Evolutionary conservation across 2,329 filamentous ascomycete species (phyloP), one percentile per base, ranked within the genome.

Genomic region (Talaromyces sp.): DNA sequence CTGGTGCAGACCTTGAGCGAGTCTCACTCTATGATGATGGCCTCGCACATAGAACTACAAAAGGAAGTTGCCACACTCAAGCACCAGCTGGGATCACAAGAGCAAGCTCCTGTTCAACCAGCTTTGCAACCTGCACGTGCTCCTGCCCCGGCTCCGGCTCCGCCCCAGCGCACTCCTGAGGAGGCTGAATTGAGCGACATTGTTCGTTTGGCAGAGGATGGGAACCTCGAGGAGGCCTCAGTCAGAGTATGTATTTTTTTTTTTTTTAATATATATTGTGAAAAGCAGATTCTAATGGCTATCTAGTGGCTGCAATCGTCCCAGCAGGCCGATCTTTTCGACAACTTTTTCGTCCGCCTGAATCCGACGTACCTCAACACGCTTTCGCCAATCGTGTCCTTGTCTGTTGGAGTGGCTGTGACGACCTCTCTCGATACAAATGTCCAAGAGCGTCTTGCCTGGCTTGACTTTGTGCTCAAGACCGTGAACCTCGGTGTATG

Each of bases 331-430:
- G 80, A 83, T 53, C 76, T 88, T n/a, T 88, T 88, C 69, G 84
- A 87, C 70, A 78, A 81, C 30, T 77, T 87, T 57, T 88, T 88
- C 68, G 78, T 84, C 25, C 81, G 79, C 59, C 78, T 83, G 66
- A 82, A 84, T 63, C 85, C 85, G 0, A 72, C 75, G 9, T 88
- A 85, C 70, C 75, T 88, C 27, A 75, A 75, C 19, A 75, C 78
- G 44, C 78, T 88, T 19, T 81, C 83, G 32, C 81, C 84, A 1
- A 79, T 88, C 47, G 80, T 88, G 39, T 78, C 81, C 27, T 79
- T 88, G 49, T 87, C 85, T 2, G 84, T 87, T 28, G 84, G 83
- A 58, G 84, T 85, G 25, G 85, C 85, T n/a, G 82, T 88, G 28
- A 86, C 84, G 2, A 80, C 82, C 3, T 79, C 80, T 52, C 74